Evolutionary conservation across 352 stramenopile genomes (phyloP).

Genomic region (Pythium monospermum): DNA sequence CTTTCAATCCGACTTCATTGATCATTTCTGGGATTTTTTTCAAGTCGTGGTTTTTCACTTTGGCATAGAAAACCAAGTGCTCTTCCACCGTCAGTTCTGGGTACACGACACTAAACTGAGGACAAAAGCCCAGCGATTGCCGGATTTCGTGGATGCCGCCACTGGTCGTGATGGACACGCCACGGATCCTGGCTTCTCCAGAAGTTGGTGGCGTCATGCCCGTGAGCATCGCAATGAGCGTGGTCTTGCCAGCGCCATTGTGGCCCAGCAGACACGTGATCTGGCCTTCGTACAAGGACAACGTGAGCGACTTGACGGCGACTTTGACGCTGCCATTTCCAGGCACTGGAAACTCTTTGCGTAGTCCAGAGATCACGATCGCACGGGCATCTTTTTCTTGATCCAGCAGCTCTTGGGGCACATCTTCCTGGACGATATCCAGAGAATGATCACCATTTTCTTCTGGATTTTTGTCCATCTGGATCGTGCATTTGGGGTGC

Average conservation of each 20-base stretch:
- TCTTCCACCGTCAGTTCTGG: conserved; percentile 94
- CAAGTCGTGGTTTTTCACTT: conserved; percentile 81
- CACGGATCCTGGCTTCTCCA: conserved; percentile 54
- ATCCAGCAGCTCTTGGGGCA: conserved; percentile 33
- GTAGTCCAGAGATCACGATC: conserved; percentile 53
- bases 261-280: conserved; percentile 94
- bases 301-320: conserved; percentile 80
- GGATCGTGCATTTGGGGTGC: conserved; percentile 30
- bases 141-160: conserved; percentile 86
- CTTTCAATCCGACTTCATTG: conserved; percentile 81
- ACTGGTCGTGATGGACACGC: conserved; percentile 43
- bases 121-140: conserved; percentile 92
- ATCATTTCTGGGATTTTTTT: conserved; percentile 63
- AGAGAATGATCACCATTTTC: too few species aligned
- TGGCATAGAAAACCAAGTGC: conserved; percentile 92
- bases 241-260: conserved; percentile 93
- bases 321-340: conserved; percentile 64
- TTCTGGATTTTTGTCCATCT: background rate
- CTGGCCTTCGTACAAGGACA: conserved; percentile 91
- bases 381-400: conserved; percentile 51
- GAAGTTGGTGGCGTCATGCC: conserved; percentile 56
- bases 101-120: conserved; percentile 97
- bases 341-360: conserved; percentile 72
- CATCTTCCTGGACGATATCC: conserved; percentile 22
- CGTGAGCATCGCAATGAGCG: conserved; percentile 76